phyloP scores from a whole-genome alignment of 1,284 basidiomycete species.

The Wolfiporia cocos region DNA sequence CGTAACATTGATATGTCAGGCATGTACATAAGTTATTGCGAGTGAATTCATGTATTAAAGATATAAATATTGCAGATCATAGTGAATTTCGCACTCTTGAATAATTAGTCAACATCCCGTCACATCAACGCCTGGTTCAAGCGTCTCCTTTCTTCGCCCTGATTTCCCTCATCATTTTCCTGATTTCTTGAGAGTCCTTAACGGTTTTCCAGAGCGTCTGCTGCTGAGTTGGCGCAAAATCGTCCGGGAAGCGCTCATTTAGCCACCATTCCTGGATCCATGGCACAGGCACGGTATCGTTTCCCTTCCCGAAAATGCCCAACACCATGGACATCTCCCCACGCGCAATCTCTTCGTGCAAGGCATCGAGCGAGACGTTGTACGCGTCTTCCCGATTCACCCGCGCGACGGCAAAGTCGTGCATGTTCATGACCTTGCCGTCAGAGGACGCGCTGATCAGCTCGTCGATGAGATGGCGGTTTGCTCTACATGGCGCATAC shows the following conservation, averaged over 20 bases:
- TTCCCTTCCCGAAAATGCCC: slow-evolving; percentile 14
- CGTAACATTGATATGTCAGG: too few relatives aligned
- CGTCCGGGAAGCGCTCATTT: slow-evolving; percentile 6
- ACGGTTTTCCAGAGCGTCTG: slow-evolving; percentile 8
- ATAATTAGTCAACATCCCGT: too few relatives aligned
- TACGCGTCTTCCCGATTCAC: slow-evolving; percentile 18
- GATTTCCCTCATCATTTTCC: neutral
- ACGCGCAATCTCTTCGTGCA: slow-evolving; percentile 27
- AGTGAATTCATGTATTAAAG: too few relatives aligned
- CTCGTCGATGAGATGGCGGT: slow-evolving; percentile 14
- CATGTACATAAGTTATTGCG: too few relatives aligned
- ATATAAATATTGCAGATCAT: too few relatives aligned
- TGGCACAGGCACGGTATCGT: slow-evolving; percentile 4
- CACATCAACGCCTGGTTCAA: too few relatives aligned
- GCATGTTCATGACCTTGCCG: slow-evolving; percentile 15
- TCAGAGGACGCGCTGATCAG: slow-evolving; percentile 15
- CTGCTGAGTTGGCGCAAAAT: slow-evolving; percentile 3
- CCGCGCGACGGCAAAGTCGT: slow-evolving; percentile 23
- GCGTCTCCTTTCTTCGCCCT: too few relatives aligned
- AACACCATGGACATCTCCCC: slow-evolving; percentile 29
- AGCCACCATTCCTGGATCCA: slow-evolving; percentile 9
- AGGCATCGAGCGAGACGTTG: slow-evolving; percentile 14
- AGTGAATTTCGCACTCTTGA: too few relatives aligned
- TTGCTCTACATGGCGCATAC: slow-evolving; percentile 22
- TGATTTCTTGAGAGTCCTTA: slow-evolving; percentile 2